Conservation (phyloP, 2,329 filamentous ascomycete genomes). For the Cryoendolithus antarcticus region DNA sequence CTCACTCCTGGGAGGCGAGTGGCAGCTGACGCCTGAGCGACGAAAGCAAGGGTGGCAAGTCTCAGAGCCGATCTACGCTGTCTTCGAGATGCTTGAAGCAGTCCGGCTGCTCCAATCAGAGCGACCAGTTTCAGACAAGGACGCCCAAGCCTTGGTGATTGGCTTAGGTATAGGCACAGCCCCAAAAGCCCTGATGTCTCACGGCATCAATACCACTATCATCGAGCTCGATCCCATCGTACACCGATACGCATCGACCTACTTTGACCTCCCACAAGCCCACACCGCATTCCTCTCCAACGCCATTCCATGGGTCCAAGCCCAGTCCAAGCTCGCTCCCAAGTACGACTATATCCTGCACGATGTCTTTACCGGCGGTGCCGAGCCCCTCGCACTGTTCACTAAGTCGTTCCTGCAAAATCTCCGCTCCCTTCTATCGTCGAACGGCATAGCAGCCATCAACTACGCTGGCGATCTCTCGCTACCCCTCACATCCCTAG, state of each 20-base stretch:
- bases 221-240: constrained; percentile 91
- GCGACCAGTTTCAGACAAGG: constrained; percentile 22
- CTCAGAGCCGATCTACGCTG: constrained; percentile 80
- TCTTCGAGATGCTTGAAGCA: constrained; percentile 93
- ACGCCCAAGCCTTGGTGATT: constrained; percentile 59
- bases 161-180: constrained; percentile 89
- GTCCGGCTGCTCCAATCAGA: constrained; percentile 61
- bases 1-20: constrained; percentile 85
- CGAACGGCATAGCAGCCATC: constrained; percentile 76
- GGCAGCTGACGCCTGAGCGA: constrained; percentile 47
- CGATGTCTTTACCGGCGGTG: constrained; percentile 94
- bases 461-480: constrained; percentile 89
- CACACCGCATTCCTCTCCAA: constrained; percentile 73
- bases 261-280: constrained; percentile 68
- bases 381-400: constrained; percentile 80
- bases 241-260: constrained; percentile 66
- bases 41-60: constrained; percentile 36
- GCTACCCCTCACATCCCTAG: constrained; percentile 61
- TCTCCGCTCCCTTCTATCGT: constrained; percentile 57
- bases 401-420: constrained; percentile 70
- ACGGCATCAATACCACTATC: constrained; percentile 84
- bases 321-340: constrained; percentile 10
- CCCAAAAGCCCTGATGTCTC: constrained; percentile 71
- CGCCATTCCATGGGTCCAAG: constrained; percentile 54
- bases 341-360: constrained; percentile 86